These are phyloP conservation scores for Aurinia saxatilis DNA, from an alignment of 345 rosid genomes.

Conservation along the genomic window DNA sequence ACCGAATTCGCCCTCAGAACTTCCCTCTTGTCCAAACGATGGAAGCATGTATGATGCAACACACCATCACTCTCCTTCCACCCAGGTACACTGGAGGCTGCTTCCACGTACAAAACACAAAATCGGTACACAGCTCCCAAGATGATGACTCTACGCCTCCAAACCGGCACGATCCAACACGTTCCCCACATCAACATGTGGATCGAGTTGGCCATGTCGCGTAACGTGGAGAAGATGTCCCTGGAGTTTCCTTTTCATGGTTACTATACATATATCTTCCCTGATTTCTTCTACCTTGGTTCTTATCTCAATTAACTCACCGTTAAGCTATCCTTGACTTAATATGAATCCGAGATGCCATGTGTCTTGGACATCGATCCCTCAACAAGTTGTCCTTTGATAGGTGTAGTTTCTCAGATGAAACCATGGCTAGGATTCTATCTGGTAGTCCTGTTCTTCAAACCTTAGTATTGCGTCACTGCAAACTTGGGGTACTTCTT, in stretches of 20 bases:
- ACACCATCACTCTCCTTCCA: not conserved
- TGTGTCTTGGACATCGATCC: not conserved
- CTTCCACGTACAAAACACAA: not conserved
- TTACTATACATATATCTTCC: not conserved
- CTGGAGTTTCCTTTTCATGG: not conserved
- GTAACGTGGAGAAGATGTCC: not conserved
- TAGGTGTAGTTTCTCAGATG: too few species aligned
- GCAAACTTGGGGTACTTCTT: too few species aligned
- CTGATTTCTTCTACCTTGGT: not conserved
- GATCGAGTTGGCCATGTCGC: not conserved
- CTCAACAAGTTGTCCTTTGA: too few species aligned
- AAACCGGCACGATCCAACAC: not conserved
- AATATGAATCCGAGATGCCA: not conserved
- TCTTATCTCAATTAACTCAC: not conserved
- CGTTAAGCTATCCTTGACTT: not conserved
- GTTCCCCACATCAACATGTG: not conserved
- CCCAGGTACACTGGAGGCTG: not conserved
- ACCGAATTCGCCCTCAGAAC: not conserved
- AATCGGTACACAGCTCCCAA: not conserved
- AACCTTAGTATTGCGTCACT: too few species aligned
- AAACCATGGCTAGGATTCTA: too few species aligned
- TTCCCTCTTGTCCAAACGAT: not conserved
- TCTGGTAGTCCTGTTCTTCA: too few species aligned
- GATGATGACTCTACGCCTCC: not conserved
- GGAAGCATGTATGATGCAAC: not conserved